Conservation (phyloP, 2,329 filamentous ascomycete species). For the Colletotrichum shisoi region DNA sequence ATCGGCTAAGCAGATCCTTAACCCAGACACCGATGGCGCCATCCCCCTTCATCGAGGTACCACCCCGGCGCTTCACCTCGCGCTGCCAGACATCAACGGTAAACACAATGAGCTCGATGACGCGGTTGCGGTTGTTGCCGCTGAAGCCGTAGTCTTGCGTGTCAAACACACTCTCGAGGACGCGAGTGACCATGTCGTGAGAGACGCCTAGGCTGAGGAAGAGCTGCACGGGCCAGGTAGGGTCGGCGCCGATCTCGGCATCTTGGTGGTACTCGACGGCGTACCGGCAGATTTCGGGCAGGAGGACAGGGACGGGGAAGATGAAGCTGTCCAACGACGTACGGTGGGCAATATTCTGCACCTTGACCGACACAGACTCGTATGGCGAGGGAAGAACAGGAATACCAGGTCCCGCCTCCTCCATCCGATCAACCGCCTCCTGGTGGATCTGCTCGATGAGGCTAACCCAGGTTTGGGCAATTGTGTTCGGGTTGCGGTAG, state of each 20-base stretch:
- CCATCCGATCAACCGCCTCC: conserved; percentile 56
- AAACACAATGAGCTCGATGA: conserved; percentile 64
- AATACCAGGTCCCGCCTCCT: conserved; percentile 53
- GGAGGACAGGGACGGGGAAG: conserved; percentile 68
- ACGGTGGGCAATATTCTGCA: conserved; percentile 71
- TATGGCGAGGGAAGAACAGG: conserved; percentile 65
- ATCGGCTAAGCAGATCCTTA: conserved; percentile 59
- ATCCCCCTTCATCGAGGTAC: conserved; percentile 49
- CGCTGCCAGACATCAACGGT: conserved; percentile 60
- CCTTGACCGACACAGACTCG: conserved; percentile 71
- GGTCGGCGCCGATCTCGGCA: conserved; percentile 63
- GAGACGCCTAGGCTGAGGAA: conserved; percentile 65
- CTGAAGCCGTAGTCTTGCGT: conserved; percentile 67
- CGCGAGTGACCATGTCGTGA: conserved; percentile 63
- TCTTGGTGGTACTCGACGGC: conserved; percentile 67
- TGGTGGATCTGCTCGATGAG: conserved; percentile 77
- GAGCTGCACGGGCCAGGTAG: conserved; percentile 64
- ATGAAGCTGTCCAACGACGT: conserved; percentile 71
- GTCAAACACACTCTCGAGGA: conserved; percentile 66
- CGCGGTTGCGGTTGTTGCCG: conserved; percentile 56
- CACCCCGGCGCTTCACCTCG: conserved; percentile 59
- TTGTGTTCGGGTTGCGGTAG: conserved; percentile 85
- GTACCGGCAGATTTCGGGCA: conserved; percentile 70
- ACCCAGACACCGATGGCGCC: conserved; percentile 55
- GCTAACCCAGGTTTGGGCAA: conserved; percentile 83